Base-by-base conservation (phyloP, 75 land plant genomes). In the Cunninghamia lanceolata region DNA sequence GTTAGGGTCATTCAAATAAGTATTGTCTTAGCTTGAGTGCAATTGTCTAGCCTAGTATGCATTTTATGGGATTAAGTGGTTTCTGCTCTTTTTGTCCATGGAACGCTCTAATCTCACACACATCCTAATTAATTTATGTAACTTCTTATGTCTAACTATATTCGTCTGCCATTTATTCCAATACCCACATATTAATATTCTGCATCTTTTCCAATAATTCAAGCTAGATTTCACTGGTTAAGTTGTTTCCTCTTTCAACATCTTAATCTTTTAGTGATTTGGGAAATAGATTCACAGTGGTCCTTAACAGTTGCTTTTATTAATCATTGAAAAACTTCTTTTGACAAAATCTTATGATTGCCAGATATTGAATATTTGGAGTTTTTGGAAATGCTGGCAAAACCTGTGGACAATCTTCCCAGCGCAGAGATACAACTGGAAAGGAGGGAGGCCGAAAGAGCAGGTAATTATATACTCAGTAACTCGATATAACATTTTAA, bases 371-470 rank as follows among this genome's bases (percentile, higher is more conserved):
- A 97, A 68, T 97, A 96, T 90, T 46, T 96, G 91, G 93, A 94
- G 81, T 97, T 97, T 79, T 89, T 96, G 85, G 96, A 97, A 82
- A 77, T 86, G 73, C 73, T 96, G 36, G 88, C 91, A 40, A 96
- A 97, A 87, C 98, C 99, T 80, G 90, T 84, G 39, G 99, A 97
- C 74, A 88, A 91, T 88, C 94, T 97, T 88, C 99, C 99, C 28
- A 97, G 99, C 91, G 99, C 99, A 35, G 99, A 97, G 87, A 86
- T 96, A 52, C 99, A 97, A 73, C 91, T 97, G 87, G 99, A 97
- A 87, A 93, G 96, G 56, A 93, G 84, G 86, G 99, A 96, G 87
- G 96, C 99, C 36, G 99, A 94, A 86, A 89, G 88, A 87, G 93
- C 94, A 86, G 91, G 94, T 94, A 77, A 82, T 53, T 47, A 17